These are phyloP conservation scores for Cystobasidiaceae sp. DNA, from an alignment of 1,284 basidiomycete species.

Conservation along the genomic window DNA sequence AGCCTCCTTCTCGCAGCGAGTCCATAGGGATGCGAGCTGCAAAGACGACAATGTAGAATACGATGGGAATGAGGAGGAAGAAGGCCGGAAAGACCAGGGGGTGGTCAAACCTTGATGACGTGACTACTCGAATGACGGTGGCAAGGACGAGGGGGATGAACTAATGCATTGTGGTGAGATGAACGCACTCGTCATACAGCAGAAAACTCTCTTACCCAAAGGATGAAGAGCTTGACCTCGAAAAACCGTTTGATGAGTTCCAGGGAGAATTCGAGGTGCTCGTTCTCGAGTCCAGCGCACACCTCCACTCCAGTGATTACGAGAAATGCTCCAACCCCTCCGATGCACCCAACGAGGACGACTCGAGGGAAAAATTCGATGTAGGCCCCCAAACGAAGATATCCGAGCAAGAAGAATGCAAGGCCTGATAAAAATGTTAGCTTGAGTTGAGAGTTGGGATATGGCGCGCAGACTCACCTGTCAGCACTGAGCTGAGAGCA, in stretches of 20 bases:
- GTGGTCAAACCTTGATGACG: slow-evolving; percentile 65
- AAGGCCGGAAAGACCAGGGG: slow-evolving; percentile 87
- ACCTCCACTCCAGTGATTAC: slow-evolving; percentile 86
- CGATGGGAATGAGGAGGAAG: slow-evolving; percentile 72
- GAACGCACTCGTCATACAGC: too few relatives aligned
- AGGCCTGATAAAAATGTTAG: slow-evolving; percentile 52
- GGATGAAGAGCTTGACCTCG: slow-evolving; percentile 36
- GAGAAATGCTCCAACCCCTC: slow-evolving; percentile 90
- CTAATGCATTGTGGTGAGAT: slow-evolving; percentile 57
- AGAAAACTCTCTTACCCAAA: slow-evolving; percentile 35
- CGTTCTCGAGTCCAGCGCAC: slow-evolving; percentile 73
- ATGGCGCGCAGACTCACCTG: slow-evolving; percentile 55
- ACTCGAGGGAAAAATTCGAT: slow-evolving; percentile 96
- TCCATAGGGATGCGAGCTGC: slow-evolving; percentile 61
- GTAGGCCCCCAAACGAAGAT: slow-evolving; percentile 72
- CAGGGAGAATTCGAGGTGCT: slow-evolving; percentile 65
- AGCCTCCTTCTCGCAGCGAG: slow-evolving; percentile 62
- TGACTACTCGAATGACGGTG: slow-evolving; percentile 71
- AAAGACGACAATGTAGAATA: slow-evolving; percentile 76
- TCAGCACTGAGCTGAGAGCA: slow-evolving; percentile 82
- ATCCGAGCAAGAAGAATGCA: slow-evolving; percentile 81
- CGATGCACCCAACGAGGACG: slow-evolving; percentile 92
- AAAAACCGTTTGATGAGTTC: slow-evolving; percentile 56
- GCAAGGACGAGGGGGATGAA: slow-evolving; percentile 65
- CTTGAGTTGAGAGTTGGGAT: background rate